These are phyloP conservation scores for Diutina pseudorugosa DNA, from an alignment of 1,139 yeast genomes.

Conservation along the genomic window DNA sequence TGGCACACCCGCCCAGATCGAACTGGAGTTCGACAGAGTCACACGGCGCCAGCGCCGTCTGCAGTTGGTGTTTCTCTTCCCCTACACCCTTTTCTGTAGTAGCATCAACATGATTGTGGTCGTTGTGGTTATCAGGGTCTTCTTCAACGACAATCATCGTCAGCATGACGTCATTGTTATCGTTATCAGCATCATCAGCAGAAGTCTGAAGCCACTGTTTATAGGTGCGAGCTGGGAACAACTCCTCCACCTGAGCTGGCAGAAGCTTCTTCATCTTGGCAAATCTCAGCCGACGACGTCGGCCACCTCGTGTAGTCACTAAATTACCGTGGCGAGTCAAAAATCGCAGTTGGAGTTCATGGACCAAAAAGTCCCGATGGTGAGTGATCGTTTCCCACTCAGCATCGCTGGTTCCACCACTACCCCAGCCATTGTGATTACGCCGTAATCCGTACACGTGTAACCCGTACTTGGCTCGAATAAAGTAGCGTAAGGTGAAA, in stretches of 20 bases:
- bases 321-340: not conserved
- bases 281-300: constrained; percentile 28
- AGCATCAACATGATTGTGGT: no score
- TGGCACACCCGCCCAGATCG: constrained; percentile 70
- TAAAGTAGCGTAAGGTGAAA: constrained; percentile 47
- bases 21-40: constrained; percentile 30
- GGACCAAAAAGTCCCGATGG: constrained; percentile 17
- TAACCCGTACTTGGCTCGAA: constrained; percentile 43
- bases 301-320: constrained; percentile 14
- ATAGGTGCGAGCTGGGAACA: constrained; percentile 57
- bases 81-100: not conserved
- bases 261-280: constrained; percentile 43
- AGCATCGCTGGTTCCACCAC: constrained; percentile 5
- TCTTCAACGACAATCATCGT: not conserved
- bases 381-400: constrained; percentile 24
- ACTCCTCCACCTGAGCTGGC: constrained; percentile 45
- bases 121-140: not conserved
- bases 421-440: constrained; percentile 7
- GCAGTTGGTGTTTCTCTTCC: not conserved
- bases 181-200: constrained; percentile 5
- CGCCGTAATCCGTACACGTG: constrained; percentile 25
- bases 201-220: constrained; percentile 51
- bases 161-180: not conserved
- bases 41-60: constrained; percentile 5
- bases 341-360: constrained; percentile 18